Conservation (phyloP, 768 basidiomycete genomes). For the Tricholoma terreum region DNA sequence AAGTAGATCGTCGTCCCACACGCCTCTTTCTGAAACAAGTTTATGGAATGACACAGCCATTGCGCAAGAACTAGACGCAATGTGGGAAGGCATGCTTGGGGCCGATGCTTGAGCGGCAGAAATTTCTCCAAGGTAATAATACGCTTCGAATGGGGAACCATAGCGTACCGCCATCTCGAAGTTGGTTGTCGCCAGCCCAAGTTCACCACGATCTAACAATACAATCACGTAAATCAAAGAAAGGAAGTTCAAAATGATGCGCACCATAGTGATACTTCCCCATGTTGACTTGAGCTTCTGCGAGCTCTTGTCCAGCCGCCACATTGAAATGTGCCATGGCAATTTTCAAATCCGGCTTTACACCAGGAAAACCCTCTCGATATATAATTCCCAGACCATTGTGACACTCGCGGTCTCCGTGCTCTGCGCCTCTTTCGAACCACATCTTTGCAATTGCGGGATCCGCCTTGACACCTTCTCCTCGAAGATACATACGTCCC, state of each 20-base stretch:
- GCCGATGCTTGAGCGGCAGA: constrained; percentile 58
- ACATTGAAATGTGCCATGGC: constrained; percentile 66
- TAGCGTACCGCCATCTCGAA: constrained; percentile 83
- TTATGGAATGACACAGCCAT: constrained; percentile 94
- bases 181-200: constrained; percentile 60
- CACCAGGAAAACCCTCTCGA: constrained; percentile 79
- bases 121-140: constrained; percentile 88
- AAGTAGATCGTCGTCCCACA: constrained; percentile 80
- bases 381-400: constrained; percentile 92
- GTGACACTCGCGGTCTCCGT: constrained; percentile 83
- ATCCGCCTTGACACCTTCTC: constrained; percentile 86
- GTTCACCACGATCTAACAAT: constrained; percentile 62
- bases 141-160: constrained; percentile 93
- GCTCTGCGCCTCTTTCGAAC: constrained; percentile 84
- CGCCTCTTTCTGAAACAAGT: constrained; percentile 84
- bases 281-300: constrained; percentile 89
- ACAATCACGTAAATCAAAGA: constrained; percentile 9
- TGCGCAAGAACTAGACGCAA: constrained; percentile 75
- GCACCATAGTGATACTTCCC: constrained; percentile 75
- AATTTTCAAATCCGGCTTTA: constrained; percentile 59
- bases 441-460: constrained; percentile 80
- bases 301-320: constrained; percentile 84
- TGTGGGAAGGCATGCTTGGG: constrained; percentile 39
- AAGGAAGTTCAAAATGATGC: constrained; percentile 12
- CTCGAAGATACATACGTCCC: constrained; percentile 91